These are phyloP conservation scores for Rhodotorula sp. DNA, from an alignment of 1,284 basidiomycete species.

Conservation along the genomic window DNA sequence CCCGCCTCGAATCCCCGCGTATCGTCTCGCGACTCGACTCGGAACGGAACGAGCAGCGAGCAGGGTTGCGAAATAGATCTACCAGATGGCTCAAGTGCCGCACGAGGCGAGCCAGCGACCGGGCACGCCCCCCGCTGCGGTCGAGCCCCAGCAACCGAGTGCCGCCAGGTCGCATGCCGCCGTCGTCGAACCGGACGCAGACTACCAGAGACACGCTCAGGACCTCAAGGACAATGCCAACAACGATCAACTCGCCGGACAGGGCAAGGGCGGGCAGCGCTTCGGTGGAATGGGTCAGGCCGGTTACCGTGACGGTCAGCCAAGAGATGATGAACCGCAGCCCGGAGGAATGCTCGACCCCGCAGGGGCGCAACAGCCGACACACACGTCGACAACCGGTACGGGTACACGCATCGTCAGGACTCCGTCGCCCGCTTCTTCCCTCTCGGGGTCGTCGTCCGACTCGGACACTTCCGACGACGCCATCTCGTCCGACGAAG, in stretches of 20 bases:
- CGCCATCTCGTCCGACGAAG: not conserved
- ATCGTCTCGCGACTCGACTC: no score
- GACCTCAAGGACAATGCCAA: not conserved
- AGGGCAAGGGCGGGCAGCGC: conserved; percentile 22
- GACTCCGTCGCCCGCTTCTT: not conserved
- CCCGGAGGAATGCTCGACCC: not conserved
- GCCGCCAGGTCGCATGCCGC: not conserved
- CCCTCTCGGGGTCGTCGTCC: not conserved
- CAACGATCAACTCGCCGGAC: conserved; percentile 9
- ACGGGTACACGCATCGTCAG: not conserved
- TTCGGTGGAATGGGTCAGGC: conserved; percentile 33
- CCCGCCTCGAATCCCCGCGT: no score
- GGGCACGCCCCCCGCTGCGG: not conserved
- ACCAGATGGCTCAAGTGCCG: no score
- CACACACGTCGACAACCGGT: not conserved
- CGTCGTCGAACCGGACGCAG: not conserved
- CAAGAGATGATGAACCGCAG: not conserved
- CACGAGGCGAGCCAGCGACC: not conserved
- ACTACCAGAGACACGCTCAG: not conserved
- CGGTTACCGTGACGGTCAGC: conserved; percentile 2
- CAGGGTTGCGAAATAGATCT: no score
- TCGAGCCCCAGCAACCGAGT: not conserved
- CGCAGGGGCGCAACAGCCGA: not conserved
- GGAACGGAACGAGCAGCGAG: no score
- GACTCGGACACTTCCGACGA: not conserved